These are phyloP conservation scores for Fusarium austroafricanum DNA, from an alignment of 2,329 filamentous ascomycete genomes.

Conservation along the genomic window DNA sequence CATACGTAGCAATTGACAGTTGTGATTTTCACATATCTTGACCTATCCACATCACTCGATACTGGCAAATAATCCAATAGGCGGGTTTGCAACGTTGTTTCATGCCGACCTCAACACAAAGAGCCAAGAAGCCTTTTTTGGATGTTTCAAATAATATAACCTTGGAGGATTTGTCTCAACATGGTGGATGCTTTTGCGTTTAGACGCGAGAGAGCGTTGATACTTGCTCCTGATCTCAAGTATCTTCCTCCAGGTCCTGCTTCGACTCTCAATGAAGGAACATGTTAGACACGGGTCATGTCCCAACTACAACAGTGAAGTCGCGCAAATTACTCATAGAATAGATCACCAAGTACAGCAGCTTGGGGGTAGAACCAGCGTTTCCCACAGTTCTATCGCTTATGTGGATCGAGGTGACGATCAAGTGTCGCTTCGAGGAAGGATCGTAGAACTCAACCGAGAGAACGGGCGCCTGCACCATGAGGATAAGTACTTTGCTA, in stretches of 20 bases:
- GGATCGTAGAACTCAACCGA: conserved; percentile 5
- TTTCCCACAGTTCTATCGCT: conserved; percentile 1
- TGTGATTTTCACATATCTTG: no score
- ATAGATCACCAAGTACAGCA: background rate
- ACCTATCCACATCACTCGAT: background rate
- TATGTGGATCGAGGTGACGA: background rate
- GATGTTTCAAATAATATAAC: background rate
- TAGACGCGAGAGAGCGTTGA: background rate
- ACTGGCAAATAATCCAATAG: background rate
- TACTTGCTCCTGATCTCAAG: conserved; percentile 1
- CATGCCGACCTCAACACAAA: background rate
- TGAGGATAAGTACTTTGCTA: conserved; percentile 2
- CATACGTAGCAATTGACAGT: no score
- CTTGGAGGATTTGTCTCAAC: background rate
- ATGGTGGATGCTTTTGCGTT: background rate
- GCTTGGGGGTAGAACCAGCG: conserved; percentile 1
- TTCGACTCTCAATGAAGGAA: background rate
- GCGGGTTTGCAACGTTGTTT: background rate
- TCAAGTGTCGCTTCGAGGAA: conserved; percentile 1
- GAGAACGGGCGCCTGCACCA: background rate
- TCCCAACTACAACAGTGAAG: background rate
- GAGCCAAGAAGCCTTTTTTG: background rate
- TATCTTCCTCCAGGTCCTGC: background rate
- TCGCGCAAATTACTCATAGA: background rate
- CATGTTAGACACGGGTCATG: background rate